Base-by-base conservation (phyloP, 805 yeast genomes). In the Saccharomyces mikatae region DNA sequence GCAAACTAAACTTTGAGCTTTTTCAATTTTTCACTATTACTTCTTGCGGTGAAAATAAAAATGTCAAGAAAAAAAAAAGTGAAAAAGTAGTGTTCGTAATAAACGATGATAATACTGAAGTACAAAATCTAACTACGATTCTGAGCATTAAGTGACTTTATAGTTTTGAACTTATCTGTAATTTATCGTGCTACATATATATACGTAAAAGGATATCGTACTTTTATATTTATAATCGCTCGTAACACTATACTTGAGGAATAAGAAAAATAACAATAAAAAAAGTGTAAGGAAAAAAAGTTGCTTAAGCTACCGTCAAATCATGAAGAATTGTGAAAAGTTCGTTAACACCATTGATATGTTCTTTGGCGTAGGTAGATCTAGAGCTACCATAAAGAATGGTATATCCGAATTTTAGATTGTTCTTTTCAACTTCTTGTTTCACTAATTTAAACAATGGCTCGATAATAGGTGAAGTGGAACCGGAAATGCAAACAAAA, bases 291-390 rank as follows among this genome's bases (percentile, higher is more conserved):
- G 17, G 17, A 17, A 36, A 36, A 9, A 36, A 17, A 8, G 21
- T 36, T 24, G 22, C 24, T 36, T 21, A 36, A 17, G 44, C 44
- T 8, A 22, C 44, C 17, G 44, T 36, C 44, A 36, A 17, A 17
- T 17, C 44, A 9, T 36, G 56, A 30, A 86, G 71, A 36, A 86
- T 71, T n/a, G 77, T 74, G 61, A 86, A 76, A 48, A 87, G 71
- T 60, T 86, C 89, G 62, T 86, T 87, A 57, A 83, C 78, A 61
- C 94, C 94, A 56, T 78, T 76, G 27, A 85, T 80, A 48, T 81
- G 82, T 54, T 79, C 84, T 28, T 74, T 78, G 1, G 94, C 92
- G 48, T 79, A 77, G 0, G 86, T 80, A 29, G 78, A 74, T 2
- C 73, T 68, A 27, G 76, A 73, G 30, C 72, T 73, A 22, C 83